These are phyloP conservation scores for Pseudocercospora cruenta DNA, from an alignment of 2,329 filamentous ascomycete genomes.

Conservation along the genomic window DNA sequence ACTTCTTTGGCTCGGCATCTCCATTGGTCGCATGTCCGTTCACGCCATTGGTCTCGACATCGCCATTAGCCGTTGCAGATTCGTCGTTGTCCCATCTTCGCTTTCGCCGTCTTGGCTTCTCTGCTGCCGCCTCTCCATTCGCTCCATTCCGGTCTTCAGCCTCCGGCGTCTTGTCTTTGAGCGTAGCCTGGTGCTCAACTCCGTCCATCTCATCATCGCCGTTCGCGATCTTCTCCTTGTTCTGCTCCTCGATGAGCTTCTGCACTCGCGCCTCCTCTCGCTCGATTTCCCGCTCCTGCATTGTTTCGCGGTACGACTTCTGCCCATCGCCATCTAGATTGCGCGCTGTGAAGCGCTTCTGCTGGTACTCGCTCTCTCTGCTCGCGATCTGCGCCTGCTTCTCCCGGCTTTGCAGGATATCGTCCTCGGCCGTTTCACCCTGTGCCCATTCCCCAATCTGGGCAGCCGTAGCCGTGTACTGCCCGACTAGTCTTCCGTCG, in stretches of 20 bases:
- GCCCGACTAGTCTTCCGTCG: slow-evolving; percentile 76
- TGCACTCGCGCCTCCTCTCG: slow-evolving; percentile 88
- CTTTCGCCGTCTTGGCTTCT: slow-evolving; percentile 75
- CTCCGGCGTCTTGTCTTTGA: slow-evolving; percentile 59
- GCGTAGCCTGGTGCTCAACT: slow-evolving; percentile 67
- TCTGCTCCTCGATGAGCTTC: slow-evolving; percentile 76
- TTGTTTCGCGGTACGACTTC: slow-evolving; percentile 83
- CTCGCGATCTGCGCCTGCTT: slow-evolving; percentile 88
- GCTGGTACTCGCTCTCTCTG: slow-evolving; percentile 96
- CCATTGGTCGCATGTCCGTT: slow-evolving; percentile 30
- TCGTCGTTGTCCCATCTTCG: slow-evolving; percentile 84
- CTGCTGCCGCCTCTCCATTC: slow-evolving; percentile 39
- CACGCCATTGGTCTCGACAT: slow-evolving; percentile 16
- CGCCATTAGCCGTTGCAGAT: slow-evolving; percentile 39
- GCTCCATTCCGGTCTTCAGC: slow-evolving; percentile 54
- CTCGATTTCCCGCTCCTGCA: slow-evolving; percentile 88
- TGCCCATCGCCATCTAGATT: slow-evolving; percentile 72
- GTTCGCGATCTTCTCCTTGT: slow-evolving; percentile 68
- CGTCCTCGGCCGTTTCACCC: slow-evolving; percentile 89
- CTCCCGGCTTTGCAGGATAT: slow-evolving; percentile 82
- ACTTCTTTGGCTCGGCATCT: slow-evolving; percentile 61
- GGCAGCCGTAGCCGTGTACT: slow-evolving; percentile 90
- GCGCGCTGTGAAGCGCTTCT: slow-evolving; percentile 91
- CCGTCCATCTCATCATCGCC: slow-evolving; percentile 67
- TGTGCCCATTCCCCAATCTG: slow-evolving; percentile 94